phyloP scores from a whole-genome alignment of 2,329 filamentous ascomycete species.

The Trichoderma arundinaceum region DNA sequence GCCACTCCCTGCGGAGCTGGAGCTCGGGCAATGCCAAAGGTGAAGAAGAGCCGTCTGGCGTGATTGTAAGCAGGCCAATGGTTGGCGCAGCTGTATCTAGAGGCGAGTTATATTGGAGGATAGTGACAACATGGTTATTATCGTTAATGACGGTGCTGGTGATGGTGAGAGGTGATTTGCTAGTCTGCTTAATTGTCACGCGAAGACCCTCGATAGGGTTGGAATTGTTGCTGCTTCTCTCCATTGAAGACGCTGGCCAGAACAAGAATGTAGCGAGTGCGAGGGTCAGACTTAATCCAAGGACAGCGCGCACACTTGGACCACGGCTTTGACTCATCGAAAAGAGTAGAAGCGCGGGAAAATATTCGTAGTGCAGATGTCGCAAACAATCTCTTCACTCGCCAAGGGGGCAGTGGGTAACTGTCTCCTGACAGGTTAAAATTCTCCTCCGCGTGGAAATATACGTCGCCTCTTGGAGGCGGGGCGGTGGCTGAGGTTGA shows the following conservation, averaged over 20 bases:
- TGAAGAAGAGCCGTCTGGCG: constrained; percentile 41
- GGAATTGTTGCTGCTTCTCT: constrained; percentile 29
- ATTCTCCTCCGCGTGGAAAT: too few relatives aligned
- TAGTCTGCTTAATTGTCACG: constrained; percentile 44
- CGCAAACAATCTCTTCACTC: neutral
- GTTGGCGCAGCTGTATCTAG: constrained; percentile 51
- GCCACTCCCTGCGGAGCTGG: constrained; percentile 50
- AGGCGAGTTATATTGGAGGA: constrained; percentile 53
- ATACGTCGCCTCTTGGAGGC: neutral
- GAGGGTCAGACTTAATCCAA: constrained; percentile 32
- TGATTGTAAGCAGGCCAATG: constrained; percentile 51
- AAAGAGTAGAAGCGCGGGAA: too few relatives aligned
- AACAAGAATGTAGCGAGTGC: constrained; percentile 34
- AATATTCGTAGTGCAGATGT: neutral
- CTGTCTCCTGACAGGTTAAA: too few relatives aligned
- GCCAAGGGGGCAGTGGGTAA: too few relatives aligned
- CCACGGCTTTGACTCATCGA: constrained; percentile 6
- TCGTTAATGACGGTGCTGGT: constrained; percentile 50
- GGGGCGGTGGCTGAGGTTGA: neutral
- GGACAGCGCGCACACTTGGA: constrained; percentile 13
- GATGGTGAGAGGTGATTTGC: constrained; percentile 46
- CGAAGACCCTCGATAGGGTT: constrained; percentile 39
- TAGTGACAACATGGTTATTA: constrained; percentile 46
- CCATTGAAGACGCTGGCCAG: constrained; percentile 33
- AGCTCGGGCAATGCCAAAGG: constrained; percentile 48